These are phyloP conservation scores for Colletotrichum liriopes DNA, from an alignment of 2,329 filamentous ascomycete species.

Conservation along the genomic window DNA sequence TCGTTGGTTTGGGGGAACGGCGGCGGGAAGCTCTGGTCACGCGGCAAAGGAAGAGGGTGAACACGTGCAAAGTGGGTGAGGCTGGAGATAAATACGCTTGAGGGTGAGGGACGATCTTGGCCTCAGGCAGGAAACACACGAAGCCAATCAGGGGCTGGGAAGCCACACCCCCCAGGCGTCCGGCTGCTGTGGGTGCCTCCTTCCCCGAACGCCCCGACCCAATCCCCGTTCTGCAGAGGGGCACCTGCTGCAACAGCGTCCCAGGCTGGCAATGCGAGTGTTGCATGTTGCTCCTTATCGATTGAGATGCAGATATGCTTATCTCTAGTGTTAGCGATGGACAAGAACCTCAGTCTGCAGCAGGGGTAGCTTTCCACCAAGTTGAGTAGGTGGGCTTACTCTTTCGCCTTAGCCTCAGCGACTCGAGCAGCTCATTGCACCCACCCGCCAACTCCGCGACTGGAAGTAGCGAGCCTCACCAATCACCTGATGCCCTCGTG, in stretches of 20 bases:
- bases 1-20: slow-evolving; percentile 32
- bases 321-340: slow-evolving; percentile 3
- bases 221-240: slow-evolving; percentile 40
- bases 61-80: slow-evolving; percentile 59
- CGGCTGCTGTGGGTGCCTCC: slow-evolving; percentile 30
- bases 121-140: slow-evolving; percentile 38
- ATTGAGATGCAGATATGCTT: background rate
- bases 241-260: slow-evolving; percentile 35
- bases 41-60: slow-evolving; percentile 56
- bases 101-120: slow-evolving; percentile 23
- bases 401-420: slow-evolving; percentile 10
- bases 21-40: slow-evolving; percentile 52
- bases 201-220: slow-evolving; percentile 41
- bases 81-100: slow-evolving; percentile 54
- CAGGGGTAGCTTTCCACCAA: slow-evolving; percentile 32
- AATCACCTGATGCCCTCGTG: slow-evolving; percentile 43
- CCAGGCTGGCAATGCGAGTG: slow-evolving; percentile 19
- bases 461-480: slow-evolving; percentile 40
- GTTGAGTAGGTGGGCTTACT: slow-evolving; percentile 24
- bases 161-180: slow-evolving; percentile 32
- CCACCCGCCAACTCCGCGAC: slow-evolving; percentile 27
- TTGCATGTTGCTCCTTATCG: slow-evolving; percentile 36
- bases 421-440: background rate
- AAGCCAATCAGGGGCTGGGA: slow-evolving; percentile 37
- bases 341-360: slow-evolving; percentile 5